Conservation (phyloP, 73 alveolate genomes). For the Symbiodinium natans region DNA sequence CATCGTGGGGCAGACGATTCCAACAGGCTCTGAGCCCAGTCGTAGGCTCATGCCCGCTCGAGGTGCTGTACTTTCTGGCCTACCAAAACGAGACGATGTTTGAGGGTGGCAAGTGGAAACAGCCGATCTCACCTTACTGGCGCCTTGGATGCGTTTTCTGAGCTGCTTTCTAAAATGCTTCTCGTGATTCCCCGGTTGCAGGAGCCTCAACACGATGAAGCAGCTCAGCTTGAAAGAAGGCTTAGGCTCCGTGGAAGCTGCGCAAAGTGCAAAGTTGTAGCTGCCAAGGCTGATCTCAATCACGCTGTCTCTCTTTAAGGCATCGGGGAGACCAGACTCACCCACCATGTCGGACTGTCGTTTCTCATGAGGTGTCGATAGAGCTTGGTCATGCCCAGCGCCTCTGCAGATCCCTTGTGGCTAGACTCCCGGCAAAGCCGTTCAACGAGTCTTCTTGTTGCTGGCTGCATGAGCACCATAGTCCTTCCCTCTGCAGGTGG, state of each 20-base stretch:
- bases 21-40: too few relatives aligned
- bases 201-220: conserved; percentile 87
- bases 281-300: conserved; percentile 42
- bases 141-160: not conserved
- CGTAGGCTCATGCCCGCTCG: not conserved
- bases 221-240: not conserved
- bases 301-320: conserved; percentile 73
- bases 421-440: not conserved
- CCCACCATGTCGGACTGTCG: not conserved
- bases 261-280: not conserved
- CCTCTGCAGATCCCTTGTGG: conserved; percentile 44
- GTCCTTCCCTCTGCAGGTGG: too few relatives aligned
- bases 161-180: not conserved
- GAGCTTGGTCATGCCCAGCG: conserved; percentile 68
- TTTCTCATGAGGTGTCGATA: conserved; percentile 27
- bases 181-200: not conserved
- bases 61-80: conserved; percentile 75
- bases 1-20: too few relatives aligned
- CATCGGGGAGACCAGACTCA: not conserved
- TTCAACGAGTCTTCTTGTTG: not conserved
- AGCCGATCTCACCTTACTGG: conserved; percentile 78
- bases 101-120: conserved; percentile 87
- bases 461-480: too few relatives aligned
- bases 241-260: not conserved
- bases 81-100: conserved; percentile 75